These are phyloP conservation scores for Nicotiana tabacum DNA, from an alignment of 257 asterid species.

Conservation along the genomic window DNA sequence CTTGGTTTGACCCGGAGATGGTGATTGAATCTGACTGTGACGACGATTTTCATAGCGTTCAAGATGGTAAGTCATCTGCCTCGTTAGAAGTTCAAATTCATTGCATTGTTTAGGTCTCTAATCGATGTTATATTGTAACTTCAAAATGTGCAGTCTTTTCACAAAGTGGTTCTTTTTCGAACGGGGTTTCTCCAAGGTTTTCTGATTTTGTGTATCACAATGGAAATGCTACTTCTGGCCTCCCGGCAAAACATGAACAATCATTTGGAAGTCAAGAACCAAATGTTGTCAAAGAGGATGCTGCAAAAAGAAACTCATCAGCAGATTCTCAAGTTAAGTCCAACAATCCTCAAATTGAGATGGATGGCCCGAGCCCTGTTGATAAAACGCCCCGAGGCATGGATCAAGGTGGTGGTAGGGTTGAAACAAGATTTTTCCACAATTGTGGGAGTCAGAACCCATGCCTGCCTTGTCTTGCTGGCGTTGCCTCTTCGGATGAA, in stretches of 20 bases:
- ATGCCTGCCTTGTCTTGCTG: conserved; percentile 76
- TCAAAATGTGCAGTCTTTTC: conserved; percentile 60
- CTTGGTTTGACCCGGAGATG: conserved; percentile 76
- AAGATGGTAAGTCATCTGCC: conserved; percentile 55
- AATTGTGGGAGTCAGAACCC: conserved; percentile 62
- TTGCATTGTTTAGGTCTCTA: conserved; percentile 1
- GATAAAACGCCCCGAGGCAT: conserved; percentile 23
- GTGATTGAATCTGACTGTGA: conserved; percentile 69
- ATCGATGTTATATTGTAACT: not conserved
- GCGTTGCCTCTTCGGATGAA: conserved; percentile 52
- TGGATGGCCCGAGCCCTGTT: conserved; percentile 22
- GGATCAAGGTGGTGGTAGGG: conserved; percentile 27
- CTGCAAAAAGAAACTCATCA: conserved; percentile 1
- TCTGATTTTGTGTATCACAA: conserved; percentile 33
- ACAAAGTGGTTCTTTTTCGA: conserved; percentile 60
- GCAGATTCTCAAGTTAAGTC: conserved; percentile 37
- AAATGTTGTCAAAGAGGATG: not conserved
- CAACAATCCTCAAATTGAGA: conserved; percentile 39
- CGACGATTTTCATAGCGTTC: conserved; percentile 89
- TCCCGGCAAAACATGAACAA: conserved; percentile 14
- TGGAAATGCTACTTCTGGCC: conserved; percentile 10
- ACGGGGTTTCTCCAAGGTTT: conserved; percentile 73
- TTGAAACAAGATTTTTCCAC: conserved; percentile 36
- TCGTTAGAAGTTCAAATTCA: not conserved
- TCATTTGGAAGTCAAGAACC: conserved; percentile 15